phyloP scores from a whole-genome alignment of 1,284 basidiomycete genomes.

The Moniliophthora roreri region DNA sequence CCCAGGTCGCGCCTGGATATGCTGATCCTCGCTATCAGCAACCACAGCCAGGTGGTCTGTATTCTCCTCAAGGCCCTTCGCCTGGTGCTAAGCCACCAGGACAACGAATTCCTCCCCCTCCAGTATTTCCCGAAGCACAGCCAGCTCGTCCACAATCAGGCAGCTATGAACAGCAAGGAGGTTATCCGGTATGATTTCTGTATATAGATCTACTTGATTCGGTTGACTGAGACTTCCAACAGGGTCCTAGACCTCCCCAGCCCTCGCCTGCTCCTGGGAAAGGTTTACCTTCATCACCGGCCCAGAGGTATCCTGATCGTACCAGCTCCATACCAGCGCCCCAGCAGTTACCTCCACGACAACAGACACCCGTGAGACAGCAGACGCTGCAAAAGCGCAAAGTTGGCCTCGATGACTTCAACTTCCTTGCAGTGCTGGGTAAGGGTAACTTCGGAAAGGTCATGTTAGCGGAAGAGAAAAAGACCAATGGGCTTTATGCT shows the following conservation, averaged over 20 bases:
- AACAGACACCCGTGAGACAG: conserved; percentile 33
- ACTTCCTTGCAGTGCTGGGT: conserved; percentile 97
- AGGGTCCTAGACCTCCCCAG: conserved; percentile 17
- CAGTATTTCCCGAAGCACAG: conserved; percentile 34
- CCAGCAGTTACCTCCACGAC: conserved; percentile 18
- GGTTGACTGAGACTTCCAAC: not conserved
- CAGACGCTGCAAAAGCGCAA: conserved; percentile 64
- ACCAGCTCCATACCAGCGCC: conserved; percentile 11
- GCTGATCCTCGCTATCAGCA: conserved; percentile 28
- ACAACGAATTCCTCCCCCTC: conserved; percentile 41
- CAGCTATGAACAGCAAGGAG: conserved; percentile 15
- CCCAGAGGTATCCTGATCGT: conserved; percentile 11
- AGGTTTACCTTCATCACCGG: conserved; percentile 16
- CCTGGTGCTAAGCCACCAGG: conserved; percentile 41
- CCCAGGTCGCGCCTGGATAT: conserved; percentile 38
- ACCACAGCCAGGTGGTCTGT: conserved; percentile 28
- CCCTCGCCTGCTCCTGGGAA: conserved; percentile 24
- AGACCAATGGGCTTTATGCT: conserved; percentile 86
- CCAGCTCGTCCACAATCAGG: conserved; percentile 25
- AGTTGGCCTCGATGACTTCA: conserved; percentile 98
- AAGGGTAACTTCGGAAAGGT: conserved; percentile 99
- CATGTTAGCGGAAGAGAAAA: conserved; percentile 99
- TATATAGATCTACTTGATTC: not conserved
- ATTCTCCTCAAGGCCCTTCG: conserved; percentile 26
- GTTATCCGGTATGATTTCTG: conserved; percentile 7